Conservation (phyloP, 1,139 yeast genomes). For the Geotrichum aggregatum region DNA sequence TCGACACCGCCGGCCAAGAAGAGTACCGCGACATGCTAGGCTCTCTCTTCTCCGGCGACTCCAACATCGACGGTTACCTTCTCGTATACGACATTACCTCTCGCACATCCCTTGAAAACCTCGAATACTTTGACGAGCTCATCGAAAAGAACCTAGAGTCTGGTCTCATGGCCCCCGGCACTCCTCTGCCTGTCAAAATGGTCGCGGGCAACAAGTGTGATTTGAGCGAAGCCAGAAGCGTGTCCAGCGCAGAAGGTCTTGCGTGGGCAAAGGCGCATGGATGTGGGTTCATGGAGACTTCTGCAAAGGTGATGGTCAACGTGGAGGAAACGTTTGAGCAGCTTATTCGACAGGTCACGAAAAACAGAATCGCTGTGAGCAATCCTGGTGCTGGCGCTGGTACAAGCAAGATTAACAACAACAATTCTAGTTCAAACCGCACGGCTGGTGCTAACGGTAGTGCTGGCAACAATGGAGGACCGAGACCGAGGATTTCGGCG, state of each 20-base stretch:
- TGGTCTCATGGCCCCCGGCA: slow-evolving; percentile 24
- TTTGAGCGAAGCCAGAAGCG: slow-evolving; percentile 68
- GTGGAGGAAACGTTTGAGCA: slow-evolving; percentile 82
- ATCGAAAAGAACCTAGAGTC: slow-evolving; percentile 70
- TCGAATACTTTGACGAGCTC: slow-evolving; percentile 77
- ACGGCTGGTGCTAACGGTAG: too few species aligned
- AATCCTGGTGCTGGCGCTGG: not conserved
- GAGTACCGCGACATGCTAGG: slow-evolving; percentile 52
- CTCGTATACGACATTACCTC: slow-evolving; percentile 85
- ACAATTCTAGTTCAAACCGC: not conserved
- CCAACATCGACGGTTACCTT: slow-evolving; percentile 86
- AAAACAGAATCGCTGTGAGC: not conserved
- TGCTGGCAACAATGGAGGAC: not conserved
- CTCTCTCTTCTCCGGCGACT: slow-evolving; percentile 52
- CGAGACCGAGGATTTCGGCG: not conserved
- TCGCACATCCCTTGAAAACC: slow-evolving; percentile 72
- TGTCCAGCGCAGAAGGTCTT: slow-evolving; percentile 76
- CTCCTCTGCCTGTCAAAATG: slow-evolving; percentile 34
- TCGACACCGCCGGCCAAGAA: slow-evolving; percentile 42
- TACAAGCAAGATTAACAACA: not conserved
- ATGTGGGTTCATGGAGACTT: slow-evolving; percentile 82
- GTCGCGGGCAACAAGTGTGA: slow-evolving; percentile 50
- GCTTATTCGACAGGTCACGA: slow-evolving; percentile 55
- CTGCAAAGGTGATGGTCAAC: slow-evolving; percentile 84
- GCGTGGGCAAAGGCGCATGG: slow-evolving; percentile 67